These are phyloP conservation scores for Picea sitchensis DNA, from an alignment of 75 land plant species.

Conservation along the genomic window DNA sequence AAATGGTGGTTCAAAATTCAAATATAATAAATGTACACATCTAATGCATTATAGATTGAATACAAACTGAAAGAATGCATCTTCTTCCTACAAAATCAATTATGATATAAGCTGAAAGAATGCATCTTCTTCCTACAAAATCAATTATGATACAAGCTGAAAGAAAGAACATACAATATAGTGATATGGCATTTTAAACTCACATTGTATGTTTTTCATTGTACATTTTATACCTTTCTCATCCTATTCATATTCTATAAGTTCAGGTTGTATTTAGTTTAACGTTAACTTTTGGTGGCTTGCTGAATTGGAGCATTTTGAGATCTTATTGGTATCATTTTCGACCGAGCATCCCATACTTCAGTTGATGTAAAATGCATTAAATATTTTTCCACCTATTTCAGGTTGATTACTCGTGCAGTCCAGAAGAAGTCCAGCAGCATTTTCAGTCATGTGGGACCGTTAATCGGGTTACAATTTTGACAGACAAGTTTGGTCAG, in stretches of 20 bases:
- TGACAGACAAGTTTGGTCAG: conserved; percentile 89
- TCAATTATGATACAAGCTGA: too few species aligned
- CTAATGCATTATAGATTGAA: background rate
- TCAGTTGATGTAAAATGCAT: background rate
- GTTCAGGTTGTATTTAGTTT: background rate
- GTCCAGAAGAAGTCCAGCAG: conserved; percentile 94
- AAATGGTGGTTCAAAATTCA: background rate
- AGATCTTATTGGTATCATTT: background rate
- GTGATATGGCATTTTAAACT: background rate
- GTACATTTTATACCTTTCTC: background rate
- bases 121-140: background rate
- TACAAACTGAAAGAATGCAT: background rate
- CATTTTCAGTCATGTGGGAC: conserved; percentile 96
- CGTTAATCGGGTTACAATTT: conserved; percentile 77
- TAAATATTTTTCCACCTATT: background rate
- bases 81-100: background rate
- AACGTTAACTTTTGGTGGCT: background rate
- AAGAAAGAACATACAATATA: background rate
- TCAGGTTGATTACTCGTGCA: conserved; percentile 92
- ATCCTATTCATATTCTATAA: background rate
- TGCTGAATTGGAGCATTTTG: background rate
- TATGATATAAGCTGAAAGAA: background rate
- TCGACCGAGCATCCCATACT: background rate
- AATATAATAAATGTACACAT: background rate
- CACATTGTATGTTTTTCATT: background rate